A percentile compares a stretch with the other conserved stretches of the same genome.
Conservation (phyloP, 352 stramenopile species). For the Elongisporangium undulatum region DNA sequence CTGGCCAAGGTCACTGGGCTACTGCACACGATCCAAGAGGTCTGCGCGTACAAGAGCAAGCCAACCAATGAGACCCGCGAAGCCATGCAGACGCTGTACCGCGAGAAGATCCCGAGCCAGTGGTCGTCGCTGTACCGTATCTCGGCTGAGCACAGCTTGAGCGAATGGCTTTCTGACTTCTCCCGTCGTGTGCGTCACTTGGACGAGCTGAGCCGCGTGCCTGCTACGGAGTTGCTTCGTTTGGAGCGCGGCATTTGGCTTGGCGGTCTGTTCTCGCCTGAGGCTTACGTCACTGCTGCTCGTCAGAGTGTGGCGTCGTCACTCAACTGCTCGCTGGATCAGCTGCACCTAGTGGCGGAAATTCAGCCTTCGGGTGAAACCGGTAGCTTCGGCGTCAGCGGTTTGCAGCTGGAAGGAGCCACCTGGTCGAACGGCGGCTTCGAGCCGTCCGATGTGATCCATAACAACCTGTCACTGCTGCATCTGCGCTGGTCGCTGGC, state of each 20-base stretch:
- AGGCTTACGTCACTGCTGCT: constrained; percentile 91
- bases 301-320: constrained; percentile 84
- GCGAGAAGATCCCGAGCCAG: constrained; percentile 57
- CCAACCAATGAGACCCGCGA: constrained; percentile 86
- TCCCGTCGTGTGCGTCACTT: constrained; percentile 69
- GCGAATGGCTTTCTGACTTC: constrained; percentile 86
- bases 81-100: constrained; percentile 71
- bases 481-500: constrained; percentile 68
- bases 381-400: constrained; percentile 57
- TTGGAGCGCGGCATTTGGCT: constrained; percentile 72
- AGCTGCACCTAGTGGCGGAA: constrained; percentile 78
- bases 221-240: constrained; percentile 32
- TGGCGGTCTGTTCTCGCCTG: constrained; percentile 90
- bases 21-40: constrained; percentile 60
- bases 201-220: constrained; percentile 33
- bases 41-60: constrained; percentile 83
- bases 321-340: constrained; percentile 83
- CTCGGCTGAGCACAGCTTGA: constrained; percentile 50
- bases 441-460: constrained; percentile 68
- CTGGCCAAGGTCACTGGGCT: constrained; percentile 62
- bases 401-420: constrained; percentile 83
- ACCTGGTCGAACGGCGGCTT: constrained; percentile 67
- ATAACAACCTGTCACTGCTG: constrained; percentile 56
- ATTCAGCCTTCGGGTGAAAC: constrained; percentile 30
- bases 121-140: constrained; percentile 63